A percentile compares a stretch with the other conserved stretches of the same genome.
Evolutionary conservation across 192 early-diverging fungal genomes (phyloP).

Genomic region (Fimicolochytrium jonesii): DNA sequence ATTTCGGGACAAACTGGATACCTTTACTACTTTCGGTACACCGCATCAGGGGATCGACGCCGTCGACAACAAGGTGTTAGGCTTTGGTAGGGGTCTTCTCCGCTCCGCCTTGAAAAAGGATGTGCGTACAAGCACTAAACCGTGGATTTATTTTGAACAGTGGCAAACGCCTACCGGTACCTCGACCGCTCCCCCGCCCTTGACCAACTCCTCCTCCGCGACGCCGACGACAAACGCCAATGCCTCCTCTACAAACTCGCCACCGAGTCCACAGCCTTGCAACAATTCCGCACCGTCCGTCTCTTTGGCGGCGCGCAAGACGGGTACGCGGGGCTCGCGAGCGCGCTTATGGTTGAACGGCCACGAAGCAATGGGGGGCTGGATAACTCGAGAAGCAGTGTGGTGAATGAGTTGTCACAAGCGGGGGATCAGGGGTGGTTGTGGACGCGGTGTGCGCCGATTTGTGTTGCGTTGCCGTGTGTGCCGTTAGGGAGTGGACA

Average conservation of each 20-base stretch:
- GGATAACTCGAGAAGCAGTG: too few species aligned
- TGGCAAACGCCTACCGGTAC: slow-evolving; percentile 1
- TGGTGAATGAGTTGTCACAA: too few species aligned
- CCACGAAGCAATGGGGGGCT: background rate
- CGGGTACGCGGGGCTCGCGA: slow-evolving; percentile 12
- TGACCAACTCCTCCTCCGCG: slow-evolving; percentile 19
- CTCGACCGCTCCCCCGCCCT: slow-evolving; percentile 8
- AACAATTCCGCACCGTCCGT: slow-evolving; percentile 11
- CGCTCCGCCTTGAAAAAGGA: too few species aligned
- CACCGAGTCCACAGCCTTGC: background rate
- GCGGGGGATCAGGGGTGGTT: too few species aligned
- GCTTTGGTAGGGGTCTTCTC: too few species aligned
- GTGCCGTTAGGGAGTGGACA: too few species aligned
- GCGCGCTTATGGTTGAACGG: background rate
- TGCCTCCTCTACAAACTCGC: slow-evolving; percentile 21
- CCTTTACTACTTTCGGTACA: slow-evolving; percentile 26
- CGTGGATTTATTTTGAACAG: background rate
- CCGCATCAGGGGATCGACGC: slow-evolving; percentile 21
- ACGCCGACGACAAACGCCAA: background rate
- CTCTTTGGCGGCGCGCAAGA: slow-evolving; percentile 26
- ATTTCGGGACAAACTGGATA: slow-evolving; percentile 10
- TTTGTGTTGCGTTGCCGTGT: too few species aligned
- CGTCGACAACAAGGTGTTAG: slow-evolving; percentile 9
- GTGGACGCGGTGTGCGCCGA: too few species aligned
- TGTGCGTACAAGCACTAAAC: too few species aligned